Base-by-base conservation (phyloP, 2,329 filamentous ascomycete genomes). In the Aspergillus nomiae region DNA sequence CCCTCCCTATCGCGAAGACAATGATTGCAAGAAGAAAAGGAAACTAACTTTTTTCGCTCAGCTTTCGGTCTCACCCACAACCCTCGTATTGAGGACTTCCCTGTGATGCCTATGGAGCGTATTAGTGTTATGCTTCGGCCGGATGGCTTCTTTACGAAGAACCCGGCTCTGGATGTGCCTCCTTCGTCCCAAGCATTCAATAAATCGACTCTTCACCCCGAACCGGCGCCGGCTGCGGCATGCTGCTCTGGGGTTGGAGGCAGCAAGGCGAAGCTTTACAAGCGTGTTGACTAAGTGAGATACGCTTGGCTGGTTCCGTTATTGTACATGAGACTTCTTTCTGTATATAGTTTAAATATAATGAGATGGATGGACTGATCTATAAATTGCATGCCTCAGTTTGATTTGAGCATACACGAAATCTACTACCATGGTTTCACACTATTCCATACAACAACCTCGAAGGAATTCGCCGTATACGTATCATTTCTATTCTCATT, bases 51-150 rank as follows among this genome's bases (percentile, higher is more conserved):
- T 24, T 6, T 11, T 36, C 43, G 2, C 48, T 24, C 36, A 78
- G 76, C 76, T 28, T 81, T 82, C 60, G 82, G 88, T 21, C 84
- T 89, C 30, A 90, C 89, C 38, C 88, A 90, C 66, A 86, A 89
- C 30, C 87, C 87, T 0, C 79, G 87, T 7, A 81, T 86, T 28
- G 88, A 90, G 70, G 88, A 90, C 70, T 90, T 89, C 76, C 88
- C 88, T 1, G 85, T 90, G 46, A 90, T 90, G 88, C 88, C 88
- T 0, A 84, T 83, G 69, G 88, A 90, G 72, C 75, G 78, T 21
- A 75, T 82, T 61, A 80, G 78, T 59, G 78, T 85, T 14, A 79
- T 78, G 70, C 69, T 85, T 36, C 80, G 82, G 64, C 82, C 83
- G 2, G 81, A 82, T 56, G 83, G 83, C 34, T 85, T 85, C 73